Base-by-base conservation (phyloP, 176 grass and related monocot species). In the Oryza rufipogon region DNA sequence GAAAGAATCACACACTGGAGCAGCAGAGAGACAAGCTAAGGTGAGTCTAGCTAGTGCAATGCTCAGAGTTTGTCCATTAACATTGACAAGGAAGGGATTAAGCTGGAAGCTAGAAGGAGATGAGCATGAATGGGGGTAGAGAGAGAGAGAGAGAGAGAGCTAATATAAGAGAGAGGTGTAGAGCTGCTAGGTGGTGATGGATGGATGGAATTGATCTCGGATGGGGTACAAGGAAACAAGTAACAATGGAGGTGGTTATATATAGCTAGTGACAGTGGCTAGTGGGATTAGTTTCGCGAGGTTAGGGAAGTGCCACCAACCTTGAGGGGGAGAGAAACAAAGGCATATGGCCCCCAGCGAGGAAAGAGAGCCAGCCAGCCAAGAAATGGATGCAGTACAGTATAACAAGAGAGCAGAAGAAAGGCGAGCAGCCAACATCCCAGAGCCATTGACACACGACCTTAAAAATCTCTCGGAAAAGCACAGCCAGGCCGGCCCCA, bases 381-480 rank as follows among this genome's bases (percentile, higher is more conserved):
- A 33, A 79, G 58, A 17, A 32, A 32, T 32, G 26, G 65, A 72
- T 39, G 4, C 22, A 6, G 28, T 36, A 11, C 17, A 20, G 79
- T 23, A 30, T 52, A 56, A 32, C 3, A 82, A 76, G 74, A 84
- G 80, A 67, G 13, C 9, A 3, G 60, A 47, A 52, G 84, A 54
- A 81, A 82, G 85, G 83, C 69, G 86, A 87, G 46, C 60, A n/a
- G 80, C 76, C 79, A 87, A 85, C 76, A 83, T 92, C 85, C 72
- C 6, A 49, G 78, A 58, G 82, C 81, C 85, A 83, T 71, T 71
- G 94, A 97, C 91, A 75, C 52, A 45, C 84, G 79, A 94, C 94
- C 87, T 92, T 92, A 94, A 94, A 97, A 96, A 91, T 96, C 91
- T 89, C 65, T 13, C 11, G 54, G 88, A 95, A 95, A 95, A 96